Percentiles rank a stretch among this genome's conserved stretches.
These are phyloP conservation scores for Leptographium radiaticola DNA, from an alignment of 2,329 filamentous ascomycete genomes.

Conservation along the genomic window DNA sequence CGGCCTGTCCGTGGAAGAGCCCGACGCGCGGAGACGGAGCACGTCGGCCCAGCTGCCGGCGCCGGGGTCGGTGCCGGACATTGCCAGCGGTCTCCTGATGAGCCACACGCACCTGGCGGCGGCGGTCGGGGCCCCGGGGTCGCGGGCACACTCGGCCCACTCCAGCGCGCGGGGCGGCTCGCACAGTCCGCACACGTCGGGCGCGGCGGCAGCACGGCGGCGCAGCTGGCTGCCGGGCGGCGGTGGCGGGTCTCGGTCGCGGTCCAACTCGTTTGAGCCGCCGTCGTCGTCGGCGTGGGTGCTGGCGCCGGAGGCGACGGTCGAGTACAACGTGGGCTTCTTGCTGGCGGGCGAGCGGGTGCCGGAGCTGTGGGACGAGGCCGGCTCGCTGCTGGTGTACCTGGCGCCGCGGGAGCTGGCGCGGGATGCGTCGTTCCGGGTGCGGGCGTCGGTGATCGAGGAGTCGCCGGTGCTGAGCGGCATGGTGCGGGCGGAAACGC, in stretches of 20 bases:
- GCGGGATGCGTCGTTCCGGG: slow-evolving; percentile 45
- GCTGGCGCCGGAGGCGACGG: slow-evolving; percentile 34
- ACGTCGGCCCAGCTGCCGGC: slow-evolving; percentile 31
- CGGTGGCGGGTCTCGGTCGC: slow-evolving; percentile 23
- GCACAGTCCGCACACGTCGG: slow-evolving; percentile 27
- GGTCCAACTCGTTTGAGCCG: slow-evolving; percentile 33
- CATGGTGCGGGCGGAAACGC: slow-evolving; percentile 31
- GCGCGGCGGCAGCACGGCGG: slow-evolving; percentile 27
- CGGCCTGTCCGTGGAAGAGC: slow-evolving; percentile 21
- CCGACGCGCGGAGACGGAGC: slow-evolving; percentile 26
- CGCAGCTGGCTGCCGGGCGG: slow-evolving; percentile 36
- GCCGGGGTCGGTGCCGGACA: not conserved
- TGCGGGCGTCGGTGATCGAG: slow-evolving; percentile 39
- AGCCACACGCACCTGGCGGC: slow-evolving; percentile 16
- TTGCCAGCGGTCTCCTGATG: too few relatives aligned
- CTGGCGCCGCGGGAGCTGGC: slow-evolving; percentile 38
- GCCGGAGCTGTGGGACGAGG: slow-evolving; percentile 53
- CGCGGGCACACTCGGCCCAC: slow-evolving; percentile 19
- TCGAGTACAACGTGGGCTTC: slow-evolving; percentile 42
- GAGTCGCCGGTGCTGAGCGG: slow-evolving; percentile 42
- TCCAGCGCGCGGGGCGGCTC: slow-evolving; percentile 22
- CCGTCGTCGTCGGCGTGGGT: slow-evolving; percentile 31
- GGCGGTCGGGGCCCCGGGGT: slow-evolving; percentile 16
- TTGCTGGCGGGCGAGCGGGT: slow-evolving; percentile 45
- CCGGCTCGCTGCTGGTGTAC: slow-evolving; percentile 43